A percentile compares a stretch with the other conserved stretches of the same genome.
Conservation (phyloP, 2,329 filamentous ascomycete genomes). For the Cordyceps militaris region DNA sequence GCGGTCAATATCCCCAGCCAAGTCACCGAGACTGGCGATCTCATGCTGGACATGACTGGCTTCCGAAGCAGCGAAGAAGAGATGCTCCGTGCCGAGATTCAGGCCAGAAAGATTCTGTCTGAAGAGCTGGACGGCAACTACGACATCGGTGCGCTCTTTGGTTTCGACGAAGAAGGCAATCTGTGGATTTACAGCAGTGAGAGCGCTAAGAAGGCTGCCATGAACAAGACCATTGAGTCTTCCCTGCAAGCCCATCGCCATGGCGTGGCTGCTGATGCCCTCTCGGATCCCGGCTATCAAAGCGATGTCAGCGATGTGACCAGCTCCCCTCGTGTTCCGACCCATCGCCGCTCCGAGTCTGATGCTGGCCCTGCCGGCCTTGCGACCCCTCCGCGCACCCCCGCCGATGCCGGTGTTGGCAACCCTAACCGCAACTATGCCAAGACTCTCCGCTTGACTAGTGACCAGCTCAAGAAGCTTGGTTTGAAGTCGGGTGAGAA, state of each 20-base stretch:
- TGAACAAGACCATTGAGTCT: slow-evolving; percentile 53
- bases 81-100: slow-evolving; percentile 81
- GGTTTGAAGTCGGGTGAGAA: slow-evolving; percentile 81
- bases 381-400: slow-evolving; percentile 61
- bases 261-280: slow-evolving; percentile 64
- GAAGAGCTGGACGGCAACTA: slow-evolving; percentile 93
- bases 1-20: slow-evolving; percentile 87
- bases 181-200: slow-evolving; percentile 99
- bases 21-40: slow-evolving; percentile 85
- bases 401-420: slow-evolving; percentile 57
- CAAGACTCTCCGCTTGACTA: slow-evolving; percentile 91
- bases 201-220: slow-evolving; percentile 85
- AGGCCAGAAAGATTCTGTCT: slow-evolving; percentile 84
- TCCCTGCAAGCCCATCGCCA: slow-evolving; percentile 38
- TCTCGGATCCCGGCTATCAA: slow-evolving; percentile 91
- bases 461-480: slow-evolving; percentile 85
- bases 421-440: slow-evolving; percentile 84
- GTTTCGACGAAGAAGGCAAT: slow-evolving; percentile 90
- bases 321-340: slow-evolving; percentile 36
- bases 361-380: slow-evolving; percentile 49
- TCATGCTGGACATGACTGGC: slow-evolving; percentile 97
- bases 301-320: slow-evolving; percentile 71
- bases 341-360: slow-evolving; percentile 60
- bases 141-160: slow-evolving; percentile 91
- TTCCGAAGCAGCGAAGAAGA: slow-evolving; percentile 95